A percentile compares a stretch with the other conserved stretches of the same genome.
These are phyloP conservation scores for Lepidium didymum DNA, from an alignment of 345 rosid genomes.

Conservation along the genomic window DNA sequence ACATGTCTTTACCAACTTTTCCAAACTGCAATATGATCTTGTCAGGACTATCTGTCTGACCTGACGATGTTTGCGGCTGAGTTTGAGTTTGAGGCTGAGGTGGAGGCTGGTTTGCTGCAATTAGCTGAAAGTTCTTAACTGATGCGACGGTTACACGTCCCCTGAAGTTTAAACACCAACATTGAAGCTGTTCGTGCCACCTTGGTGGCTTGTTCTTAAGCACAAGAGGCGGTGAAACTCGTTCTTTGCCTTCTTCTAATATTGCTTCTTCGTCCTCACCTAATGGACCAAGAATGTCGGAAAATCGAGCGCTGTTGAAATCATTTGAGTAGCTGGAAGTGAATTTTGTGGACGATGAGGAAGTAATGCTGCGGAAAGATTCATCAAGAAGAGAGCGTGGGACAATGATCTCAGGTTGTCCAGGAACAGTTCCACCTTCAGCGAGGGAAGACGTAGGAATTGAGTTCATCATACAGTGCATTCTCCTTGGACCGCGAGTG, in stretches of 20 bases:
- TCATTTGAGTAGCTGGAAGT: slow-evolving; percentile 52
- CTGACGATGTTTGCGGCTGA: slow-evolving; percentile 25
- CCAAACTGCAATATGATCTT: slow-evolving; percentile 92
- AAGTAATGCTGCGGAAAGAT: slow-evolving; percentile 69
- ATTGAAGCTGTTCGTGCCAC: slow-evolving; percentile 97
- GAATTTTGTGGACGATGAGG: slow-evolving; percentile 54
- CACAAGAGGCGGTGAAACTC: slow-evolving; percentile 44
- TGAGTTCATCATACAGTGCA: slow-evolving; percentile 83
- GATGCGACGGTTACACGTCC: slow-evolving; percentile 97
- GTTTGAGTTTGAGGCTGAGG: slow-evolving; percentile 37
- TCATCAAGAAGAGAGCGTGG: slow-evolving; percentile 68
- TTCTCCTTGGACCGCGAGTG: slow-evolving; percentile 89
- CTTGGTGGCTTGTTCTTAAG: slow-evolving; percentile 83
- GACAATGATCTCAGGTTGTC: slow-evolving; percentile 67
- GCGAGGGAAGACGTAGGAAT: slow-evolving; percentile 71
- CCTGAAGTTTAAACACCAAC: slow-evolving; percentile 93
- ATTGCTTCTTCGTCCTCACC: slow-evolving; percentile 42
- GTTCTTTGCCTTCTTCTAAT: slow-evolving; percentile 41
- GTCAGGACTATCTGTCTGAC: slow-evolving; percentile 47
- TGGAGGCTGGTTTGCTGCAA: slow-evolving; percentile 72
- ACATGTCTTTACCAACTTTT: slow-evolving; percentile 92
- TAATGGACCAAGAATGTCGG: slow-evolving; percentile 53
- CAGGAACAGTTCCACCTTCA: slow-evolving; percentile 74
- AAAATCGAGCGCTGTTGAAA: slow-evolving; percentile 83
- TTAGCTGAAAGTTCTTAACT: slow-evolving; percentile 90